Evolutionary conservation across 176 grass and related monocot species (phyloP), one percentile per base, ranked within the genome.

Genomic region (Triticum monococcum): DNA sequence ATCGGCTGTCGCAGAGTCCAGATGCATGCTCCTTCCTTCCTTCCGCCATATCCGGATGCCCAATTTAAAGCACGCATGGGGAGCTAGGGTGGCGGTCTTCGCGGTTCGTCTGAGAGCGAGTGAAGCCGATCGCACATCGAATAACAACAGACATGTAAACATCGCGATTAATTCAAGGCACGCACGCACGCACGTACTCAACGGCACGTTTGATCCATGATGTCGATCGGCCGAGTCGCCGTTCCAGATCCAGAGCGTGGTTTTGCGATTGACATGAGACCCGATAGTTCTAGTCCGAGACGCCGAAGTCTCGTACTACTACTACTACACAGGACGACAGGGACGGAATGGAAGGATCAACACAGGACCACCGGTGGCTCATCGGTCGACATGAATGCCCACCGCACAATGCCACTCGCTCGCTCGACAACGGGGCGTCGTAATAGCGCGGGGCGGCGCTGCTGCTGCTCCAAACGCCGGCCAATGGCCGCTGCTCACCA

Each of bases 301-400:
- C 18, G 2, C 40, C 50, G 75, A 74, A 35, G 68, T 25, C 68
- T 43, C 54, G 8, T 22, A 48, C 12, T 20, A 12, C 4, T 22
- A 36, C 12, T 2, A n/a, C 4, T 7, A 16, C 28, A 16, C 7
- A 64, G 26, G 45, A 48, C 43, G 79, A 61, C 26, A 32, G 59
- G n/a, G 43, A 72, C 23, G 45, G 22, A 10, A 16, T 28, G 22
- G 38, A 25, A 24, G 28, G 4, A 70, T 37, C 12, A 38, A 74
- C 26, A 17, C 11, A 46, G 83, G 88, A 86, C 83, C 83, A 32
- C 64, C 13, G 1, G 2, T 7, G 12, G 7, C 43, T 16, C 7
- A 75, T 83, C 60, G 73, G 2, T 67, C 5, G 77, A 10, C 7
- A 87, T 88, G 69, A 85, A 91, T 81, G 81, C 70, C 81, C 70